Evolutionary conservation across 208 protist species (phyloP).

Genomic region (Acanthamoeba healyi): DNA sequence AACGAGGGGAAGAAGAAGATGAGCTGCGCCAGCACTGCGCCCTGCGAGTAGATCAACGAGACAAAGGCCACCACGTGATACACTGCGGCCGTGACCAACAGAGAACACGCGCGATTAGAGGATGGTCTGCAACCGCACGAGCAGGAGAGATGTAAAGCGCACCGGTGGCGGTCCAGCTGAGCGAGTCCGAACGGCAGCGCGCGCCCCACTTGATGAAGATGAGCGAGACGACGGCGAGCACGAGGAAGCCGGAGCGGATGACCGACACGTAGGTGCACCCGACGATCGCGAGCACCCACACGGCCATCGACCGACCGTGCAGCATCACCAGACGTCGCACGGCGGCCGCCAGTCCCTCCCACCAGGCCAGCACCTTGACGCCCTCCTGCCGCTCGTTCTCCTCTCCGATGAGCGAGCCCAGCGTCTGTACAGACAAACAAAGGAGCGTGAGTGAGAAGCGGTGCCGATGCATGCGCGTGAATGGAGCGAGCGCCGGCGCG

Average conservation of each 20-base stretch:
- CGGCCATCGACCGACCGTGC: neutral
- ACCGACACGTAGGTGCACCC: conserved; percentile 18
- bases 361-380: conserved; percentile 30
- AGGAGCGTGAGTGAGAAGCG: neutral
- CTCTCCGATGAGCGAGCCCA: conserved; percentile 19
- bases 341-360: conserved; percentile 5
- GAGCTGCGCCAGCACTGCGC: conserved; percentile 19
- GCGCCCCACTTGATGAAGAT: conserved; percentile 45
- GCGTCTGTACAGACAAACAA: neutral
- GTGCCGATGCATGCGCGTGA: too few species aligned
- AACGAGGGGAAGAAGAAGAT: conserved; percentile 66
- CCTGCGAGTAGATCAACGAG: conserved; percentile 54
- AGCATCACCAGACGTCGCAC: conserved; percentile 35
- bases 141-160: neutral
- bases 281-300: conserved; percentile 58
- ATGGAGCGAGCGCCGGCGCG: neutral
- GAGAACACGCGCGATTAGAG: neutral
- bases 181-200: neutral
- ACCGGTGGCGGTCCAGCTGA: conserved; percentile 35
- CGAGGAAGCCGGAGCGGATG: conserved; percentile 17
- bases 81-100: neutral
- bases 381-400: neutral
- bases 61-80: conserved; percentile 62
- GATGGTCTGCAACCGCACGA: neutral
- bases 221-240: conserved; percentile 49